phyloP scores from a whole-genome alignment of 495 filamentous ascomycete species.

The Hyaloscypha finlandica region DNA sequence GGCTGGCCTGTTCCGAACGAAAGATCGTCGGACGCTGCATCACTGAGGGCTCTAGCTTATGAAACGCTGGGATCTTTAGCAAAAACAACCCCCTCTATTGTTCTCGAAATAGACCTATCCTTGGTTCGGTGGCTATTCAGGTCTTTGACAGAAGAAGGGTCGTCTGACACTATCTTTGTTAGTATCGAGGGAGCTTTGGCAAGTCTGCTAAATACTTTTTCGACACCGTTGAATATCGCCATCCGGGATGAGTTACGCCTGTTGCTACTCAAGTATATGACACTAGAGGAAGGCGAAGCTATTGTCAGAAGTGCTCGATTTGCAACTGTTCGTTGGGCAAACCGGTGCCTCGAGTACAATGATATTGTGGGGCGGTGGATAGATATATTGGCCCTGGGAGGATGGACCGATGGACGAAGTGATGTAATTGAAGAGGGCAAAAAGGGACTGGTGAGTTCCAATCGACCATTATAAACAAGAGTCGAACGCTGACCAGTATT shows the following conservation, averaged over 20 bases:
- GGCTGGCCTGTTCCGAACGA: conserved; percentile 73
- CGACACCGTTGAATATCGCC: conserved; percentile 45
- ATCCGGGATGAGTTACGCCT: conserved; percentile 44
- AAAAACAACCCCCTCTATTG: conserved; percentile 48
- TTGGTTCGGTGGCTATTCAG: conserved; percentile 78
- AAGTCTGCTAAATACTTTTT: conserved; percentile 65
- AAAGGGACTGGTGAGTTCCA: conserved; percentile 66
- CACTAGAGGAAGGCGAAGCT: conserved; percentile 49
- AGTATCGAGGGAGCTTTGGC: conserved; percentile 89
- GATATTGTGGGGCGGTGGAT: conserved; percentile 86
- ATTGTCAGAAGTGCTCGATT: conserved; percentile 70
- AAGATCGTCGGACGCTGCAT: conserved; percentile 59
- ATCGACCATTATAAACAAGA: neutral
- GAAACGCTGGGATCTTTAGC: conserved; percentile 84
- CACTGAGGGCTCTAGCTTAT: conserved; percentile 73
- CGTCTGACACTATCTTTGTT: conserved; percentile 70
- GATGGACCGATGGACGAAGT: conserved; percentile 61
- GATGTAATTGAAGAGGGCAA: conserved; percentile 89
- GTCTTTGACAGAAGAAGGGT: conserved; percentile 78
- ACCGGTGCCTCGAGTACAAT: conserved; percentile 78
- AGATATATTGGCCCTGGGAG: conserved; percentile 75
- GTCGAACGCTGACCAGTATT: conserved; percentile 2
- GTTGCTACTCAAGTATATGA: conserved; percentile 70
- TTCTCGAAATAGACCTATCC: conserved; percentile 56
- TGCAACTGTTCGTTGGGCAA: conserved; percentile 85